Evolutionary conservation across 2,329 filamentous ascomycete species (phyloP), one percentile per base, ranked within the genome.

Genomic region (Clarireedia homoeocarpa): DNA sequence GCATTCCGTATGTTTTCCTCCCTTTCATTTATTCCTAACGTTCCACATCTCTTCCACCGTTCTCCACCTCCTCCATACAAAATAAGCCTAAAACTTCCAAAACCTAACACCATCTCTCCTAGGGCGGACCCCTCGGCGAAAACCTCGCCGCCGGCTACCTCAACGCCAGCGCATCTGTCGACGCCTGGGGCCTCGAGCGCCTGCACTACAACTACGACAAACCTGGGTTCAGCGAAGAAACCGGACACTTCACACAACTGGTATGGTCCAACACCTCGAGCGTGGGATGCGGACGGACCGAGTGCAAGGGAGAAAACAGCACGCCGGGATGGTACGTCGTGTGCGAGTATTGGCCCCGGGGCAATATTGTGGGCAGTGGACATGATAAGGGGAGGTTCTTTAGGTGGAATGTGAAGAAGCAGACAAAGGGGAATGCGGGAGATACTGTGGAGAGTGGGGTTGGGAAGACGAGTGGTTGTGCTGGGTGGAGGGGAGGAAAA

Each of bases 161-260:
- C 0, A 83, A 85, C 65, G 79, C 77, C 1, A 77, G 77, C 0
- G 73, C 75, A 3, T 76, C 79, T 50, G 74, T 91, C n/a, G 77
- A 81, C 46, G 79, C 77, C 1, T 91, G 87, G 86, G 87, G 81
- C 17, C 66, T 77, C 61, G 84, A 88, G 70, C 69, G 80, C 10
- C 64, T 68, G 0, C 57, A 73, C 5, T 91, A 89, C 66, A 70
- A 85, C 62, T 91, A 80, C 67, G 61, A 66, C 2, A 66, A 76
- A 1, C 78, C 77, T 0, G 77, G 77, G 0, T 89, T 86, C 64
- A 72, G 65, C 7, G 73, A 83, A 61, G 68, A 71, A 36, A 87
- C 85, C 17, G 86, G 85, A 0, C 85, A 89, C 67, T 89, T 89
- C 63, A 86, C 85, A 1, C 85, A 89, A 73, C 69, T 89, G 6